Evolutionary conservation across 2,329 filamentous ascomycete species (phyloP).

Genomic region (Sporothrix inflata): DNA sequence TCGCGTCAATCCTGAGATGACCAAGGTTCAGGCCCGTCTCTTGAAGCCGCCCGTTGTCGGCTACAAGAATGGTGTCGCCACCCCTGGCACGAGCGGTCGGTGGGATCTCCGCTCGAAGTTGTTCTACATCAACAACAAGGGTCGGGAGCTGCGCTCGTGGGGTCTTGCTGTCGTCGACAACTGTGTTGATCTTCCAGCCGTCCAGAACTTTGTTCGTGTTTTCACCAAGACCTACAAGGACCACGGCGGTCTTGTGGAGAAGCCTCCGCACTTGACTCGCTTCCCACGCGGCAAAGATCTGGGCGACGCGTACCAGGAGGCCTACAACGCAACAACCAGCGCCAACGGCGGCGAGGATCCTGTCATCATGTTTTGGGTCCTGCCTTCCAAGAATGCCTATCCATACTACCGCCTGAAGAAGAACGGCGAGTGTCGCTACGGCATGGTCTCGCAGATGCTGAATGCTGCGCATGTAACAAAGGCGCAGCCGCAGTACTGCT

Average conservation of each 20-base stretch:
- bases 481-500: conserved; percentile 79
- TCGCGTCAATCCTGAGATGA: conserved; percentile 65
- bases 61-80: conserved; percentile 61
- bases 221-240: conserved; percentile 53
- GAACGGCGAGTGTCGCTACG: conserved; percentile 80
- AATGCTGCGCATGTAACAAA: conserved; percentile 70
- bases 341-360: conserved; percentile 60
- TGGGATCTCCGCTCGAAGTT: conserved; percentile 87
- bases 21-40: conserved; percentile 70
- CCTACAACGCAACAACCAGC: conserved; percentile 58
- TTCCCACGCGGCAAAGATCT: conserved; percentile 37
- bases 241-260: conserved; percentile 54
- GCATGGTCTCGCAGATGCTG: conserved; percentile 83
- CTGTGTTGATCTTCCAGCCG: conserved; percentile 57
- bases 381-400: conserved; percentile 70
- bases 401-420: conserved; percentile 88
- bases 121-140: conserved; percentile 68
- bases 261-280: conserved; percentile 41
- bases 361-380: conserved; percentile 78
- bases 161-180: conserved; percentile 69
- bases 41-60: conserved; percentile 71
- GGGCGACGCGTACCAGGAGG: conserved; percentile 55
- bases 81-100: conserved; percentile 70
- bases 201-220: conserved; percentile 56
- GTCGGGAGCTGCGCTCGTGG: conserved; percentile 68